Percentiles rank a stretch among this genome's conserved stretches.
These are phyloP conservation scores for Hymenoscyphus infarciens DNA, from an alignment of 2,329 filamentous ascomycete genomes.

Conservation along the genomic window DNA sequence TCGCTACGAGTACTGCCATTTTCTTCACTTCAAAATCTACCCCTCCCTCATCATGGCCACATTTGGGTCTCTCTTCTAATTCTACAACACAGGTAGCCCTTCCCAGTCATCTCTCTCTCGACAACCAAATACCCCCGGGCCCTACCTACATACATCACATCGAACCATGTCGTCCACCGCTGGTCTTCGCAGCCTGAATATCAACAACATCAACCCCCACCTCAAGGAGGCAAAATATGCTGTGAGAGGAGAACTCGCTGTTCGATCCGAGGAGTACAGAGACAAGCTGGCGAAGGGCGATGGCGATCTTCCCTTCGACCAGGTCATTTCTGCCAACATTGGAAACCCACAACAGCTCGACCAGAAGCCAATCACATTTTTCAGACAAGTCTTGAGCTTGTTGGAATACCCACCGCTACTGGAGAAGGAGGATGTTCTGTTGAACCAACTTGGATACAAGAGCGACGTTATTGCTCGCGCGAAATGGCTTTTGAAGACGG, in stretches of 20 bases:
- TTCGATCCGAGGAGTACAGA: slow-evolving; percentile 89
- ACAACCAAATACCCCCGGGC: background rate
- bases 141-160: slow-evolving; percentile 1
- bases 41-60: slow-evolving; percentile 14
- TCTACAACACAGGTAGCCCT: slow-evolving; percentile 17
- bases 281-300: slow-evolving; percentile 61
- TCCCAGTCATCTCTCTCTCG: slow-evolving; percentile 7
- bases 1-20: slow-evolving; percentile 16
- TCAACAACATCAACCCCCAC: slow-evolving; percentile 89
- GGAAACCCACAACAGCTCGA: slow-evolving; percentile 98
- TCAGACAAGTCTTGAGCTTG: slow-evolving; percentile 91
- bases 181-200: slow-evolving; percentile 54
- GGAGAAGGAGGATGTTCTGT: slow-evolving; percentile 75
- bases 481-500: slow-evolving; percentile 72
- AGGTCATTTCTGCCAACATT: slow-evolving; percentile 96
- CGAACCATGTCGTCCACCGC: slow-evolving; percentile 37
- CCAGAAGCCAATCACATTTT: slow-evolving; percentile 99
- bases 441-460: slow-evolving; percentile 78
- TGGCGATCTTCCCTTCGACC: slow-evolving; percentile 69
- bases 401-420: slow-evolving; percentile 86
- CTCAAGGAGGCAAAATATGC: slow-evolving; percentile 89
- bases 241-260: slow-evolving; percentile 90
- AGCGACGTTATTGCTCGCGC: slow-evolving; percentile 84
- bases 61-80: slow-evolving; percentile 14
- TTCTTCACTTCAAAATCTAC: slow-evolving; percentile 17